Evolutionary conservation across 2,329 filamentous ascomycete genomes (phyloP).

Genomic region (Cladorrhinum sp.): DNA sequence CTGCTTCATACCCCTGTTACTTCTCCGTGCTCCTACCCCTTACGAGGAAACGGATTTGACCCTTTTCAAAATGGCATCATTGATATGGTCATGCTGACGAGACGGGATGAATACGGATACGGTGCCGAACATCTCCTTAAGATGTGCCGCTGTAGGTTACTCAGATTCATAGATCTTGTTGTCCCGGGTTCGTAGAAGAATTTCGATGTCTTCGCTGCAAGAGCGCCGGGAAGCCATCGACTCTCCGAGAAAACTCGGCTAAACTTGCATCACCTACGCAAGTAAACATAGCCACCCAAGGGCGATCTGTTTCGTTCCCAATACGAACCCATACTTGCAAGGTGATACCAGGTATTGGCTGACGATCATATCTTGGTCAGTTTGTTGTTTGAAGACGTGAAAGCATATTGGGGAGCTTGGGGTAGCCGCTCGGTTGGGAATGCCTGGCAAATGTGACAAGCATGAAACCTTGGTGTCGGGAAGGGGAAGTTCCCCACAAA

Average conservation of each 20-base stretch:
- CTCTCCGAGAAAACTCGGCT: neutral
- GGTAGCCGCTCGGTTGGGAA: neutral
- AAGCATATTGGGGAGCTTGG: neutral
- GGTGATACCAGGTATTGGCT: neutral
- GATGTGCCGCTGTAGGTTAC: neutral
- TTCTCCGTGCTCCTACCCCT: neutral
- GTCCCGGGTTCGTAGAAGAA: neutral
- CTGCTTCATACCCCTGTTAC: slow-evolving; percentile 16
- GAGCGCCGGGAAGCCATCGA: too few relatives aligned
- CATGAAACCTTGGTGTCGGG: slow-evolving; percentile 9
- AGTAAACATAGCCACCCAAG: neutral
- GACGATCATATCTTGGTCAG: neutral
- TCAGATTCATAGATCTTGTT: neutral
- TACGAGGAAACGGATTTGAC: neutral
- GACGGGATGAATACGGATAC: neutral
- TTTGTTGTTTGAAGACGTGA: neutral
- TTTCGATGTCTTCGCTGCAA: too few relatives aligned
- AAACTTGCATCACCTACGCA: neutral
- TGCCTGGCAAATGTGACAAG: slow-evolving; percentile 4
- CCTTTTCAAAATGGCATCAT: neutral
- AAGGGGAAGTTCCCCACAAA: neutral
- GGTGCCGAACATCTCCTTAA: neutral
- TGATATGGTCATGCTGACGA: neutral
- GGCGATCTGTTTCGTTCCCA: neutral
- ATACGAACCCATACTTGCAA: neutral